Evolutionary conservation across 2,329 filamentous ascomycete genomes (phyloP).

Genomic region (Aspergillus niger): DNA sequence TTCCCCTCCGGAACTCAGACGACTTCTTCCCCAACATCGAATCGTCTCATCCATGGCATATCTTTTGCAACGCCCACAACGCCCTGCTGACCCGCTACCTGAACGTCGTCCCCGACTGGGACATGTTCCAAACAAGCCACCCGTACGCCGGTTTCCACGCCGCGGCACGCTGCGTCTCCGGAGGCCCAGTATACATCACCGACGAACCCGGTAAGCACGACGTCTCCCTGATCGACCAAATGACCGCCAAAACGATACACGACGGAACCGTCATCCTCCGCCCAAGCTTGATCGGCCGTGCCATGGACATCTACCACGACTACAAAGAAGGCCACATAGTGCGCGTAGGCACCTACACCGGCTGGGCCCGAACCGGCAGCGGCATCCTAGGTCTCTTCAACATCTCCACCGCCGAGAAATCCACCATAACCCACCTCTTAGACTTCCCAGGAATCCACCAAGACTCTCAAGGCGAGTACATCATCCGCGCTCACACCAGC

Average conservation of each 20-base stretch:
- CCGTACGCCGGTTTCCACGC: constrained; percentile 81
- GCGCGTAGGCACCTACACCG: constrained; percentile 78
- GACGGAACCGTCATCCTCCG: constrained; percentile 79
- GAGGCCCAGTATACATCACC: constrained; percentile 92
- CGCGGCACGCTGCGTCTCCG: constrained; percentile 83
- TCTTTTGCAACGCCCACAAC: constrained; percentile 93
- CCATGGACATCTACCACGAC: constrained; percentile 70
- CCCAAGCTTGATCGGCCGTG: constrained; percentile 72
- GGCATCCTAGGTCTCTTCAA: constrained; percentile 87
- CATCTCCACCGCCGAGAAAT: constrained; percentile 62
- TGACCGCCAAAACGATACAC: constrained; percentile 72
- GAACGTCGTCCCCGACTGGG: constrained; percentile 83
- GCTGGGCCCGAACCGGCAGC: constrained; percentile 66
- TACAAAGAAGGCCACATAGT: constrained; percentile 75
- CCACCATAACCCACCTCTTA: constrained; percentile 69
- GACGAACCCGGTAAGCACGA: constrained; percentile 84
- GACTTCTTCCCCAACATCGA: constrained; percentile 86
- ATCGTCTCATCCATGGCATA: constrained; percentile 86
- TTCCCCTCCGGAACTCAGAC: constrained; percentile 81
- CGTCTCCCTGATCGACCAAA: constrained; percentile 71
- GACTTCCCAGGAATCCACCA: constrained; percentile 71
- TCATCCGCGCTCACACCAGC: constrained; percentile 71
- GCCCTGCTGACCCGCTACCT: constrained; percentile 78
- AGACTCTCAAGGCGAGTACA: constrained; percentile 57
- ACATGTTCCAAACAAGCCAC: constrained; percentile 71